phyloP scores from a whole-genome alignment of 23 red algal genomes.

The Pyropia haitanensis region DNA sequence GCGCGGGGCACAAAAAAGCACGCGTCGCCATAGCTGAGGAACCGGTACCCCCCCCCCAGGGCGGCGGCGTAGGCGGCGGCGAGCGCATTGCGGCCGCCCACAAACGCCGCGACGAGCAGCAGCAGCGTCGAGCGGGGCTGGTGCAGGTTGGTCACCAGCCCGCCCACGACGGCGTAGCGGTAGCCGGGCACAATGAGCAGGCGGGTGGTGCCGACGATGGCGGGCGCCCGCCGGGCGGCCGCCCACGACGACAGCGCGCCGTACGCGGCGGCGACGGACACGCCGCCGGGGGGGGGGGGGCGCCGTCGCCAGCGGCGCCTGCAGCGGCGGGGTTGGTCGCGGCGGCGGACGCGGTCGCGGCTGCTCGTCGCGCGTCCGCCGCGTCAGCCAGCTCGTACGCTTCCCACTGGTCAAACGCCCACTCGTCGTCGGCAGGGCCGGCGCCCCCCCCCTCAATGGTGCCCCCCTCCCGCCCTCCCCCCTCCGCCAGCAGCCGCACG shows the following conservation, averaged over 20 bases:
- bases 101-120: slow-evolving; percentile 90
- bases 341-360: no score
- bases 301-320: no score
- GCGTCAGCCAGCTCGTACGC: slow-evolving; percentile 23
- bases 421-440: not conserved
- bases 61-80: slow-evolving; percentile 61
- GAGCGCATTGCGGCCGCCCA: slow-evolving; percentile 33
- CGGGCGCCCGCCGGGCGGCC: not conserved
- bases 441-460: no score
- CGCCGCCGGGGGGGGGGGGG: no score
- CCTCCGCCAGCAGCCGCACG: slow-evolving; percentile 23
- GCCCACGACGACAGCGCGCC: not conserved
- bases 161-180: slow-evolving; percentile 56
- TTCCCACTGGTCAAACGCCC: slow-evolving; percentile 67
- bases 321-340: no score
- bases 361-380: no score
- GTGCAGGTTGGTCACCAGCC: slow-evolving; percentile 95
- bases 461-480: not conserved
- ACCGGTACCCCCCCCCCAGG: slow-evolving; percentile 62
- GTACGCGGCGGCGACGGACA: not conserved
- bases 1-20: slow-evolving; percentile 39
- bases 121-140: slow-evolving; percentile 90
- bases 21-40: slow-evolving; percentile 90
- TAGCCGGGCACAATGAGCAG: slow-evolving; percentile 94
- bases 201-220: slow-evolving; percentile 31